Conservation (phyloP, 1,284 basidiomycete genomes). For the Leccinum huronense region DNA sequence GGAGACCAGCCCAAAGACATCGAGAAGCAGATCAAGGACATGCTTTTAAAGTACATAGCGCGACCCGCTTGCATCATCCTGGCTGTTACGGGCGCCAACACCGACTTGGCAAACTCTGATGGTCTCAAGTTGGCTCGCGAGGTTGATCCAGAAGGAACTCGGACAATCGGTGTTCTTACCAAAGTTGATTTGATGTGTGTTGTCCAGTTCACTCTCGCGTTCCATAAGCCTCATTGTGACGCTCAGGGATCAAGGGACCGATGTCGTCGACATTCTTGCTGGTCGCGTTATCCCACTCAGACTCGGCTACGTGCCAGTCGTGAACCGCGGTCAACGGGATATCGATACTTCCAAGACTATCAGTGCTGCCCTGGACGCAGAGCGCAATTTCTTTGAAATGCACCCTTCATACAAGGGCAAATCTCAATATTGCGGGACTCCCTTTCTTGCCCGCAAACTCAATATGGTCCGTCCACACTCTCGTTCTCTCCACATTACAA, state of each 20-base stretch:
- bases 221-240: conserved; percentile 15
- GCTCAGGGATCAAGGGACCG: conserved; percentile 88
- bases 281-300: conserved; percentile 95
- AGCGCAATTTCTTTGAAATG: conserved; percentile 91
- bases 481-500: neutral
- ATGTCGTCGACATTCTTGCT: conserved; percentile 97
- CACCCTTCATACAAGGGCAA: conserved; percentile 93
- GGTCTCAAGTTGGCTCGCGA: conserved; percentile 95
- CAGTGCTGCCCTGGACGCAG: conserved; percentile 79
- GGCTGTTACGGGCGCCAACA: conserved; percentile 95
- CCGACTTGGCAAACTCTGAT: conserved; percentile 97
- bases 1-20: conserved; percentile 98
- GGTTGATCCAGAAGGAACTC: conserved; percentile 92
- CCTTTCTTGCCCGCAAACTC: conserved; percentile 94
- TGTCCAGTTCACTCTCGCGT: conserved; percentile 4
- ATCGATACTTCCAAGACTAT: conserved; percentile 90
- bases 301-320: conserved; percentile 95
- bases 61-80: conserved; percentile 90
- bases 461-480: conserved; percentile 68
- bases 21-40: conserved; percentile 96
- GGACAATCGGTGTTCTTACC: conserved; percentile 97
- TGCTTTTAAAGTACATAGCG: conserved; percentile 95
- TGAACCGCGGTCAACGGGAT: conserved; percentile 97
- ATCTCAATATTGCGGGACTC: conserved; percentile 95
- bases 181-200: conserved; percentile 96